phyloP scores from a whole-genome alignment of 257 asterid genomes.

The Scutellaria baicalensis region DNA sequence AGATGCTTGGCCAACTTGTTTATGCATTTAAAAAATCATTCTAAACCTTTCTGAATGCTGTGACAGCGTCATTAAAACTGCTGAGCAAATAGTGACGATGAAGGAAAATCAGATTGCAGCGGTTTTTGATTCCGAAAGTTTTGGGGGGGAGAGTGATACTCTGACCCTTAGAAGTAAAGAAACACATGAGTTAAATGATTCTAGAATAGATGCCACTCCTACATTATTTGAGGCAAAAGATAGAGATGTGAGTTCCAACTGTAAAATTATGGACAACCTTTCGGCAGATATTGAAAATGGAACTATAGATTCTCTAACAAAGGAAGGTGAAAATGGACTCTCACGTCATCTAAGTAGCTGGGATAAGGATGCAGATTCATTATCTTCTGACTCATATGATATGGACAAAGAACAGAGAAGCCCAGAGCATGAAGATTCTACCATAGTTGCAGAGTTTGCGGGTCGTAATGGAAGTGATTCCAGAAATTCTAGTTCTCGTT shows the following conservation, averaged over 20 bases:
- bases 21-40: slow-evolving; percentile 9
- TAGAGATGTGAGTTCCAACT: slow-evolving; percentile 26
- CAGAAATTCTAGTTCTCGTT: slow-evolving; percentile 20
- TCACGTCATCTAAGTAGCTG: slow-evolving; percentile 7
- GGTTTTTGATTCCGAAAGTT: slow-evolving; percentile 30
- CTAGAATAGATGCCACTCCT: slow-evolving; percentile 12
- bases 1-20: neutral
- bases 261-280: slow-evolving; percentile 22
- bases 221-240: slow-evolving; percentile 18
- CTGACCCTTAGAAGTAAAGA: slow-evolving; percentile 19
- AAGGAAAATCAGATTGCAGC: slow-evolving; percentile 47
- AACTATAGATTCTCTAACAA: slow-evolving; percentile 12
- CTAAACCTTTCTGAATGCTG: slow-evolving; percentile 22
- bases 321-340: slow-evolving; percentile 22
- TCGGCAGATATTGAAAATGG: slow-evolving; percentile 19
- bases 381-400: slow-evolving; percentile 23
- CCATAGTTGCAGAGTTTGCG: slow-evolving; percentile 16
- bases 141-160: no score
- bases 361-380: slow-evolving; percentile 30
- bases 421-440: slow-evolving; percentile 20
- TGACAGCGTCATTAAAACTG: slow-evolving; percentile 35
- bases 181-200: slow-evolving; percentile 24
- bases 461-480: slow-evolving; percentile 17
- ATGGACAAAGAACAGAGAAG: slow-evolving; percentile 21
- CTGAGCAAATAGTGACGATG: slow-evolving; percentile 44